A percentile compares a stretch with the other conserved stretches of the same genome.
These are phyloP conservation scores for Arachis monticola DNA, from an alignment of 331 rosid genomes.

Conservation along the genomic window DNA sequence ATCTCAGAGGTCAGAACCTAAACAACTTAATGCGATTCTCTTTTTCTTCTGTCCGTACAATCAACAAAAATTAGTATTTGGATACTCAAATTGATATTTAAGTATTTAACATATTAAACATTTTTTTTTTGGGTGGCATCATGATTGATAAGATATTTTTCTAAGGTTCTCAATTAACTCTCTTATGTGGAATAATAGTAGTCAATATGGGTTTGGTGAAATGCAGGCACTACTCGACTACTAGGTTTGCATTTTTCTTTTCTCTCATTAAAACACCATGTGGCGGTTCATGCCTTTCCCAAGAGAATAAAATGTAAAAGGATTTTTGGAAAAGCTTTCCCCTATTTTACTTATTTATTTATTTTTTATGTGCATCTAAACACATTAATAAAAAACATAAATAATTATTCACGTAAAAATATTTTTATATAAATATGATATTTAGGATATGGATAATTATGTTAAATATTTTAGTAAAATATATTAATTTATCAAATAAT, in stretches of 20 bases:
- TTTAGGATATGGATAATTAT: no score
- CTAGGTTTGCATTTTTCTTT: conserved; percentile 21
- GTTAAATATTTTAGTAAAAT: no score
- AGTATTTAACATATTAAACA: no score
- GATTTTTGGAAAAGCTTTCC: neutral
- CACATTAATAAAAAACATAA: no score
- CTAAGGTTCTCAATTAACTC: neutral
- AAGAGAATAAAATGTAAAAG: neutral
- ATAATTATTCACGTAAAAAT: no score
- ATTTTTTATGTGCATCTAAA: no score
- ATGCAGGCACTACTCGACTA: neutral
- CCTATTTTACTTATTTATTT: no score
- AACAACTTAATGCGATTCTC: conserved; percentile 38
- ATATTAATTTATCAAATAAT: no score
- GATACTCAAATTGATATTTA: no score
- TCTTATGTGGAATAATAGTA: neutral
- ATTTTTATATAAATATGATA: no score
- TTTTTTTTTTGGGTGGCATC: neutral
- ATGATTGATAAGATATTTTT: conserved; percentile 35
- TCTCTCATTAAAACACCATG: neutral
- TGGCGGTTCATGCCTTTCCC: conserved; percentile 3
- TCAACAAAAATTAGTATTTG: conserved; percentile 19
- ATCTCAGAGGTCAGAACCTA: conserved; percentile 23
- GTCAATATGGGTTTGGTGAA: neutral
- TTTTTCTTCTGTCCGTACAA: neutral